These are phyloP conservation scores for Lachnellula arida DNA, from an alignment of 2,329 filamentous ascomycete genomes.

Conservation along the genomic window DNA sequence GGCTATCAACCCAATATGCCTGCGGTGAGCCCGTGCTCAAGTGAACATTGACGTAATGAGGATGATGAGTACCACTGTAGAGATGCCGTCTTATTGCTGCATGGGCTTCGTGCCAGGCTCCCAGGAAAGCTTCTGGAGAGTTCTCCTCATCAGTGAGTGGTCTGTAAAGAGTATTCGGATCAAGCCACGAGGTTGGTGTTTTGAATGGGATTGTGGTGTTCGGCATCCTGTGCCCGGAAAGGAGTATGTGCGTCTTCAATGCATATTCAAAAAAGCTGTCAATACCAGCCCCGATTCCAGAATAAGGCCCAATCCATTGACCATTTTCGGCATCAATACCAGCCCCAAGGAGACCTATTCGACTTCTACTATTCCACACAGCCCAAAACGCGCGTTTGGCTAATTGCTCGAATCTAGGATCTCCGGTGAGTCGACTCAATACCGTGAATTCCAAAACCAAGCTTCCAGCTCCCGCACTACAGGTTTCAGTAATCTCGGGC, in stretches of 20 bases:
- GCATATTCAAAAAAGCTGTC: slow-evolving; percentile 99
- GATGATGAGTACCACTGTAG: slow-evolving; percentile 80
- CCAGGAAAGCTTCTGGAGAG: slow-evolving; percentile 72
- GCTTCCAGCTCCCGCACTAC: slow-evolving; percentile 93
- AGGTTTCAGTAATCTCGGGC: slow-evolving; percentile 85
- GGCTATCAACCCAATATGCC: slow-evolving; percentile 92
- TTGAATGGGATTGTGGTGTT: slow-evolving; percentile 38
- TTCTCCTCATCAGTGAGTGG: slow-evolving; percentile 61
- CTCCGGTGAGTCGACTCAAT: slow-evolving; percentile 80
- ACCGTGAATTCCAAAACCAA: slow-evolving; percentile 90
- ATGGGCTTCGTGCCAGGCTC: slow-evolving; percentile 81
- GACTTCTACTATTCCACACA: slow-evolving; percentile 84
- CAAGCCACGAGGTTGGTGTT: slow-evolving; percentile 43
- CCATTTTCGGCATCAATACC: slow-evolving; percentile 91
- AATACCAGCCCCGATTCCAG: slow-evolving; percentile 93
- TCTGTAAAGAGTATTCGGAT: slow-evolving; percentile 57
- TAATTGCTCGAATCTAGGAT: slow-evolving; percentile 80
- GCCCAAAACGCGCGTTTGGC: slow-evolving; percentile 95
- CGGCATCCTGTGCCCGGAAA: slow-evolving; percentile 67
- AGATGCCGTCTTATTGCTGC: slow-evolving; percentile 84
- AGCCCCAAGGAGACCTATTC: slow-evolving; percentile 81
- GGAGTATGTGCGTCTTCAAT: slow-evolving; percentile 84
- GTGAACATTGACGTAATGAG: slow-evolving; percentile 90
- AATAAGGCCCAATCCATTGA: slow-evolving; percentile 79
- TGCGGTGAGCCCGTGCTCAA: slow-evolving; percentile 81